Evolutionary conservation across 2,329 filamentous ascomycete genomes (phyloP), one percentile per base, ranked within the genome.

Genomic region (Neophaeococcomyces aloes): DNA sequence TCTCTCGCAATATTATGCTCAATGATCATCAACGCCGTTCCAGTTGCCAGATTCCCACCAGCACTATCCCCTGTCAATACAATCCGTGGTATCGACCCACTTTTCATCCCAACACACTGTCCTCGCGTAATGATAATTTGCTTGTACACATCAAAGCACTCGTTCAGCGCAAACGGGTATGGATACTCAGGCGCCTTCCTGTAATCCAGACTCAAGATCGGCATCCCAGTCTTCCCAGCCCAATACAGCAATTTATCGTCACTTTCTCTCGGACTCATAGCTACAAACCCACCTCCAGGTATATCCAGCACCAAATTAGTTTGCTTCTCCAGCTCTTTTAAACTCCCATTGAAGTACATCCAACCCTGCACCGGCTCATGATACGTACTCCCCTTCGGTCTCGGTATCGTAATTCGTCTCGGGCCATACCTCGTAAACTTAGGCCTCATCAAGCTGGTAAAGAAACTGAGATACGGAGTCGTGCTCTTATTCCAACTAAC

Each of bases 401-500:
- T 71, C 0, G 86, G 81, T 48, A 98, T 95, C 15, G 86, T 76
- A 39, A 96, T 79, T 43, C 81, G 79, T 36, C 89, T 75, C 2
- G 91, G 87, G 4, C 81, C 78, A 68, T 88, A 93, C 48, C 76
- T 77, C 54, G 83, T 89, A 51, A 93, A 76, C 14, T 82, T 75
- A 1, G 88, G 89, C 2, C 88, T 76, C 62, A 89, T 63, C 42
- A 95, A 60, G 11, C 69, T 75, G 40, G 84, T 82, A 42, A 91
- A 61, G 47, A 84, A 79, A 40, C 74, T 70, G 13, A 98, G 68
- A 58, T 94, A 94, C 0, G 91, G 88, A 7, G 86, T 88, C 0
- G 78, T 93, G 10, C 83, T 79, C 61, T 98, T 98, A 58, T 96
- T 93, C 91, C 91, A 98, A 44, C 86, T 86, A 6, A 95, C 81